Evolutionary conservation across 108 stramenopile species (phyloP).

Genomic region (Cyclotella distinguenda): DNA sequence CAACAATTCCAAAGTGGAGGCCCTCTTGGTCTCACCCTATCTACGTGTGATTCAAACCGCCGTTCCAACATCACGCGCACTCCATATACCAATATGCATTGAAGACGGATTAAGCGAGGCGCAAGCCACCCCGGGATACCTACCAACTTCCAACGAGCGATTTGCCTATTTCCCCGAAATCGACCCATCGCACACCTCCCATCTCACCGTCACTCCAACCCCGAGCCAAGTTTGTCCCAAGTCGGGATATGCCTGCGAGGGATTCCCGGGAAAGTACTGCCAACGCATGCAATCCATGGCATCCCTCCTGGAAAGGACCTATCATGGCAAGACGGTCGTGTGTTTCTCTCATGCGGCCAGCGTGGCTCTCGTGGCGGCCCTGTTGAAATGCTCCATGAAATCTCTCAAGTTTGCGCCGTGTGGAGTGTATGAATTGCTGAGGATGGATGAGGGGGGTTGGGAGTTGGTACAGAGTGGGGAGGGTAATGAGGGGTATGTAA

Average conservation of each 20-base stretch:
- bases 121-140: constrained; percentile 28
- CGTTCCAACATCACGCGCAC: constrained; percentile 21
- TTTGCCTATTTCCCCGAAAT: constrained; percentile 40
- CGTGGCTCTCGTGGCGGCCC: constrained; percentile 33
- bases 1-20: not conserved
- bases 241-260: constrained; percentile 33
- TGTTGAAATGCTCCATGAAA: constrained; percentile 28
- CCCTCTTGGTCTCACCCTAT: constrained; percentile 45
- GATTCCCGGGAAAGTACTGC: constrained; percentile 25
- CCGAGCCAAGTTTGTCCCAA: constrained; percentile 33
- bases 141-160: constrained; percentile 27
- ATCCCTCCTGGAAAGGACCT: constrained; percentile 4
- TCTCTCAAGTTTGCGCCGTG: constrained; percentile 41
- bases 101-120: constrained; percentile 39
- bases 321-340: constrained; percentile 21
- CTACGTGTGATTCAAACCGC: constrained; percentile 45
- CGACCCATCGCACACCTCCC: constrained; percentile 22
- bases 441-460: constrained; percentile 24
- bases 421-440: constrained; percentile 28
- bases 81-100: constrained; percentile 30
- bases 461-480: constrained; percentile 18
- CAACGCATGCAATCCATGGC: constrained; percentile 30
- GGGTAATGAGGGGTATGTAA: constrained; percentile 25
- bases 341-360: constrained; percentile 42
- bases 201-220: constrained; percentile 14